A percentile compares a stretch with the other conserved stretches of the same genome.
Conservation (phyloP, 108 stramenopile species). For the Fistulifera solaris region DNA sequence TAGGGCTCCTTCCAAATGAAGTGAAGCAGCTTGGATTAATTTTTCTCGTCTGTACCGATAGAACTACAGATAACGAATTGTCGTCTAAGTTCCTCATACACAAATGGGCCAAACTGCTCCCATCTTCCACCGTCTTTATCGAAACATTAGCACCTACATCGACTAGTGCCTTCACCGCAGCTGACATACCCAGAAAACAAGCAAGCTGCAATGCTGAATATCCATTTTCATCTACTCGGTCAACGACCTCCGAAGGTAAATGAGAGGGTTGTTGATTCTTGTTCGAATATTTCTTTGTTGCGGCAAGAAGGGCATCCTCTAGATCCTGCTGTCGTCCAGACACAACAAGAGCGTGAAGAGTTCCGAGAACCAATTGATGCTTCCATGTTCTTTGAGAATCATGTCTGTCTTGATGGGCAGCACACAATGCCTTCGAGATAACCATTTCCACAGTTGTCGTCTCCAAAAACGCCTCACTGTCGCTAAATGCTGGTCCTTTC, state of each 20-base stretch:
- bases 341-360: slow-evolving; percentile 65
- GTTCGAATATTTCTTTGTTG: slow-evolving; percentile 3
- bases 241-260: slow-evolving; percentile 35
- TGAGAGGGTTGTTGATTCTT: slow-evolving; percentile 6
- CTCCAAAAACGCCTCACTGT: slow-evolving; percentile 38
- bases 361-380: slow-evolving; percentile 73
- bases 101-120: slow-evolving; percentile 49
- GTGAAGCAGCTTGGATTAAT: slow-evolving; percentile 62
- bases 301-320: slow-evolving; percentile 31
- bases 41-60: slow-evolving; percentile 1
- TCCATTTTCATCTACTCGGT: slow-evolving; percentile 57
- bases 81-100: slow-evolving; percentile 47
- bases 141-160: slow-evolving; percentile 59
- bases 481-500: slow-evolving; percentile 13
- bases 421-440: slow-evolving; percentile 38
- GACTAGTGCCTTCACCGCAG: slow-evolving; percentile 47
- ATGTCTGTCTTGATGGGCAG: slow-evolving; percentile 25
- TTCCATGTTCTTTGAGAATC: slow-evolving; percentile 32
- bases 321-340: slow-evolving; percentile 46
- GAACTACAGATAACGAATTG: slow-evolving; percentile 24
- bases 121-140: slow-evolving; percentile 9
- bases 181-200: slow-evolving; percentile 30
- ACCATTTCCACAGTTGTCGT: slow-evolving; percentile 35
- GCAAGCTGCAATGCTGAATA: slow-evolving; percentile 73
- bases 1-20: slow-evolving; percentile 50